Conservation (phyloP, 148 eudicot genomes). For the Tetragonia tetragonoides region DNA sequence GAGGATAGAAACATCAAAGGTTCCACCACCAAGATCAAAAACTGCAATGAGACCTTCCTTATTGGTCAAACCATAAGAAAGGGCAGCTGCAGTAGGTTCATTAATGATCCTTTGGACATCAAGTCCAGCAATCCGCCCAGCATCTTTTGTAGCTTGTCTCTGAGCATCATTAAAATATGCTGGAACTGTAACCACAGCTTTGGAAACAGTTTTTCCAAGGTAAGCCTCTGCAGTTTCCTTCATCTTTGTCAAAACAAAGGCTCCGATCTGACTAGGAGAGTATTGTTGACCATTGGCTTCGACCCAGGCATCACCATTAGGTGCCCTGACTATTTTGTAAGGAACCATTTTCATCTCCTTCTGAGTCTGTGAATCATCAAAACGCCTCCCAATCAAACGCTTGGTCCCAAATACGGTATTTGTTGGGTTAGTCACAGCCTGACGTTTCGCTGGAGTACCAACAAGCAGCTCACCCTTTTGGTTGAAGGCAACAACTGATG, state of each 20-base stretch:
- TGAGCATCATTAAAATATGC: slow-evolving; percentile 98
- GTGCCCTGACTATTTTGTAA: slow-evolving; percentile 75
- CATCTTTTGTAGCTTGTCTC: slow-evolving; percentile 97
- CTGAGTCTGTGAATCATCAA: slow-evolving; percentile 83
- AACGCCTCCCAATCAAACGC: slow-evolving; percentile 87
- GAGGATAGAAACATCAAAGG: slow-evolving; percentile 92
- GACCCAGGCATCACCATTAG: slow-evolving; percentile 99
- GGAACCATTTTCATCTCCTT: slow-evolving; percentile 98
- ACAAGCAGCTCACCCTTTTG: slow-evolving; percentile 83
- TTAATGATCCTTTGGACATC: slow-evolving; percentile 94
- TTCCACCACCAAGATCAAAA: slow-evolving; percentile 98
- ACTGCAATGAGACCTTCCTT: slow-evolving; percentile 96
- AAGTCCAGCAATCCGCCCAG: slow-evolving; percentile 88
- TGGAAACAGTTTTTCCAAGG: slow-evolving; percentile 71
- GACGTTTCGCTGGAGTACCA: slow-evolving; percentile 94
- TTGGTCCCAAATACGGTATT: slow-evolving; percentile 83
- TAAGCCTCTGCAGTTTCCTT: slow-evolving; percentile 96
- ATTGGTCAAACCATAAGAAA: slow-evolving; percentile 88
- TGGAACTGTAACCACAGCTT: slow-evolving; percentile 92
- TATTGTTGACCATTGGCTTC: slow-evolving; percentile 92
- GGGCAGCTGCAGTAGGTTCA: slow-evolving; percentile 99
- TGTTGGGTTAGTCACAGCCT: slow-evolving; percentile 85
- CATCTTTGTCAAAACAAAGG: slow-evolving; percentile 87
- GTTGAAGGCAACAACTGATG: slow-evolving; percentile 83
- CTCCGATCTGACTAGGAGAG: slow-evolving; percentile 93